These are phyloP conservation scores for Tothia fuscella DNA, from an alignment of 2,329 filamentous ascomycete species.

Conservation along the genomic window DNA sequence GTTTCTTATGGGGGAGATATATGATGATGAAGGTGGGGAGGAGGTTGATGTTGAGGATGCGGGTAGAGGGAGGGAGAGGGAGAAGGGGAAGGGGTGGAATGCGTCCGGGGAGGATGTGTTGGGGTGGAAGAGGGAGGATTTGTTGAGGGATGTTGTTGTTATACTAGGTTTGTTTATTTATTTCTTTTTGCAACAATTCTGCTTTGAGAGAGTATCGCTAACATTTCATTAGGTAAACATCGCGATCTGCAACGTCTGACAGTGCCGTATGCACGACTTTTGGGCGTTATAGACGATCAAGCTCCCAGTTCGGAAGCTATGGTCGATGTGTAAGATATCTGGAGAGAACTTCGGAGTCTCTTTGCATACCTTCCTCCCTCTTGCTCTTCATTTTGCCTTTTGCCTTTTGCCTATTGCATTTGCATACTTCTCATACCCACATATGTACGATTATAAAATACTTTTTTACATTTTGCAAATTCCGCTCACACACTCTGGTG, in stretches of 20 bases:
- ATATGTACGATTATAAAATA: too few relatives aligned
- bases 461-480: too few relatives aligned
- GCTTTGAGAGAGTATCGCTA: background rate
- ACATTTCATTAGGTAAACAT: conserved; percentile 60
- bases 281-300: conserved; percentile 40
- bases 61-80: conserved; percentile 17
- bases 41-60: conserved; percentile 28
- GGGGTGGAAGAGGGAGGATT: conserved; percentile 78
- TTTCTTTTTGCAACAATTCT: too few relatives aligned
- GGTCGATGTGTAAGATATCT: background rate
- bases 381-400: too few relatives aligned
- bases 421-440: too few relatives aligned
- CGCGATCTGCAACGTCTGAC: conserved; percentile 86
- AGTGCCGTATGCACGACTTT: conserved; percentile 83
- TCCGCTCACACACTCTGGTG: too few relatives aligned
- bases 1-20: conserved; percentile 62
- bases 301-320: background rate
- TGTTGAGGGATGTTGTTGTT: conserved; percentile 82
- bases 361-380: too few relatives aligned
- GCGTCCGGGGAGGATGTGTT: conserved; percentile 59
- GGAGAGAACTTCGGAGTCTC: too few relatives aligned
- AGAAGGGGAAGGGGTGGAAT: conserved; percentile 47
- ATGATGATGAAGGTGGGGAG: conserved; percentile 44
- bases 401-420: too few relatives aligned
- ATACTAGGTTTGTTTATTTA: conserved; percentile 56